Conservation (phyloP, 139 green algal genomes). For the Asterochloris sp. region DNA sequence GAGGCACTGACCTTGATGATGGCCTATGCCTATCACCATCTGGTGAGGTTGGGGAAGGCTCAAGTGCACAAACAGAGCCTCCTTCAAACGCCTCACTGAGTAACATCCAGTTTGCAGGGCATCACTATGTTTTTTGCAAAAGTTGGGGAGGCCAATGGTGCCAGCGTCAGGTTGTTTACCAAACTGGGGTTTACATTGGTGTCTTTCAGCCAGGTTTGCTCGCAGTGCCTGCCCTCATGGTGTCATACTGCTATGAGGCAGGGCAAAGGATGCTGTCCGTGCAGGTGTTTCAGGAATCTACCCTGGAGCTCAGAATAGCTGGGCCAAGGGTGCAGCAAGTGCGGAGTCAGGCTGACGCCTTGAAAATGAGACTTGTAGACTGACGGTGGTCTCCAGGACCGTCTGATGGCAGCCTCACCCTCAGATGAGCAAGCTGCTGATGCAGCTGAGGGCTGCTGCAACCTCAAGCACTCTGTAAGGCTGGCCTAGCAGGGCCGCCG, state of each 20-base stretch:
- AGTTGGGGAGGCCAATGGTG: slow-evolving; percentile 59
- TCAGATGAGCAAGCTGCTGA: background rate
- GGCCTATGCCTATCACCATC: slow-evolving; percentile 41
- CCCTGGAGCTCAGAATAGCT: slow-evolving; percentile 27
- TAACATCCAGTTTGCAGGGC: slow-evolving; percentile 17
- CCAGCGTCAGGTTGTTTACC: slow-evolving; percentile 61
- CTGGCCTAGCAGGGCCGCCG: too few relatives aligned
- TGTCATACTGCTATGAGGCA: too few relatives aligned
- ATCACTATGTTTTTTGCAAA: slow-evolving; percentile 62
- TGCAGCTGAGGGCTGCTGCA: background rate
- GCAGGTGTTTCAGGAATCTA: slow-evolving; percentile 66
- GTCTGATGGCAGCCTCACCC: background rate
- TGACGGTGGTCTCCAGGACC: background rate
- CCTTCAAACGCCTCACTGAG: background rate
- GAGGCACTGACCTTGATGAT: slow-evolving; percentile 76
- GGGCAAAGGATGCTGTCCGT: slow-evolving; percentile 31
- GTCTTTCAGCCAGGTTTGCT: too few relatives aligned
- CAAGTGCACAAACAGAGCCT: background rate
- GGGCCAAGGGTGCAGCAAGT: background rate
- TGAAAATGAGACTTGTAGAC: background rate
- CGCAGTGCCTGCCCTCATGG: too few relatives aligned
- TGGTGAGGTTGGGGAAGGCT: slow-evolving; percentile 13
- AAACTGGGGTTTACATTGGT: slow-evolving; percentile 46
- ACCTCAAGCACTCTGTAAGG: too few relatives aligned
- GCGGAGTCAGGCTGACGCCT: background rate